Conservation (phyloP, 148 eudicot species). For the Vaccinium myrtillus region DNA sequence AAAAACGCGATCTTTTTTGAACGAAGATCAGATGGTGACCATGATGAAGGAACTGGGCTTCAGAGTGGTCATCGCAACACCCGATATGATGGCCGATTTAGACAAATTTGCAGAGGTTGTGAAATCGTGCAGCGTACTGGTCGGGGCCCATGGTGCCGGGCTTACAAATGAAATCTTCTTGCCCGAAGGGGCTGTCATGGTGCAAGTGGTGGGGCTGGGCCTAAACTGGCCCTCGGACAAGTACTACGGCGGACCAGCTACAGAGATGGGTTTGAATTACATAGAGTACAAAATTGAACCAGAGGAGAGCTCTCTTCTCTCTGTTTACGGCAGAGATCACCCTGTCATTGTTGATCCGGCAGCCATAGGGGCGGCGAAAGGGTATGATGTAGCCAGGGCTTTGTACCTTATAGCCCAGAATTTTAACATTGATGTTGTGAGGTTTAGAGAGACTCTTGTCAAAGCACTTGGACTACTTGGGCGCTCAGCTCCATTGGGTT, state of each 20-base stretch:
- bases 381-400: conserved; percentile 29
- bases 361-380: conserved; percentile 19
- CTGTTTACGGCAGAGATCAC: conserved; percentile 39
- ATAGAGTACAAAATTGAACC: conserved; percentile 46
- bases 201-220: conserved; percentile 52
- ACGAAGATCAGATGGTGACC: conserved; percentile 38
- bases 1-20: conserved; percentile 36
- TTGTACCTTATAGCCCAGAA: conserved; percentile 51
- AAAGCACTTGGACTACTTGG: conserved; percentile 45
- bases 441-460: conserved; percentile 45
- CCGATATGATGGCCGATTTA: conserved; percentile 30
- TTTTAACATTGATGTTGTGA: conserved; percentile 36
- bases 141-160: conserved; percentile 70
- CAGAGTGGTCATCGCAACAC: conserved; percentile 19
- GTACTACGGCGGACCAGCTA: conserved; percentile 45
- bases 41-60: conserved; percentile 52
- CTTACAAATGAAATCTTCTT: conserved; percentile 51
- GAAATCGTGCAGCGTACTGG: conserved; percentile 45
- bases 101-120: conserved; percentile 33
- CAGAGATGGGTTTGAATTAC: conserved; percentile 46
- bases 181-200: conserved; percentile 46
- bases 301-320: conserved; percentile 51
- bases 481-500: not conserved
- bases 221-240: conserved; percentile 41
- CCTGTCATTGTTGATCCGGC: conserved; percentile 39